Base-by-base conservation (phyloP, 352 stramenopile genomes). In the Globisporangium paroecandrum region DNA sequence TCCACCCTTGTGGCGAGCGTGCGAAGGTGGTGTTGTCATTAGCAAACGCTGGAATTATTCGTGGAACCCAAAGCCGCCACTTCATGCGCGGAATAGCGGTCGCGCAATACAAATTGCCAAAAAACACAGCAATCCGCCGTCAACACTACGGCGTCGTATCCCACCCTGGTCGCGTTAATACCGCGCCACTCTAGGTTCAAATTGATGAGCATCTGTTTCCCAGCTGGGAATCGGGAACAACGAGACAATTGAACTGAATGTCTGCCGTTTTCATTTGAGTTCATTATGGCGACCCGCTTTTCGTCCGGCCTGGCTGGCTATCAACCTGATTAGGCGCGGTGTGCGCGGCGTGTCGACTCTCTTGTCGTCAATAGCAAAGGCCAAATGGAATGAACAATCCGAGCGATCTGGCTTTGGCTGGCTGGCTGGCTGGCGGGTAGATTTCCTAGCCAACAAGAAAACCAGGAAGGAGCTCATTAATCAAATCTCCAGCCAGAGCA, bases 141-240 rank as follows among this genome's bases (percentile, higher is more conserved):
- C 54, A 59, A 41, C 54, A 59, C 6, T 34, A 24, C 2, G 1
- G 13, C 13, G 15, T 18, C 43, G 43, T 51, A 51, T 51, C 18
- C 43, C 43, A 51, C 43, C 5, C 15, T 51, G 43, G 43, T 51
- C 43, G 13, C 27, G 47, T 55, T 27, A 55, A 55, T 27, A 29
- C 18, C 20, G 38, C 20, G 38, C 15, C 41, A 46, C 43, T 51
- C 43, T 58, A 27, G 41, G 25, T 54, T 22, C 60, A 65, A 41
- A 9, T 53, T 22, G 58, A 6, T 56, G 46, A 64, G 13, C 41
- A 43, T 41, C 43, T 53, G 24, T 55, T 43, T 22, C 3, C 0
- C 62, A 68, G 24, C 62, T 68, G 62, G 62, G 9, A 32, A 46
- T 57, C 12, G 18, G 34, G 62, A 68, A 68, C 53, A 41, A n/a